phyloP scores from a whole-genome alignment of 768 basidiomycete genomes.

The Kwoniella mangroviensis region DNA sequence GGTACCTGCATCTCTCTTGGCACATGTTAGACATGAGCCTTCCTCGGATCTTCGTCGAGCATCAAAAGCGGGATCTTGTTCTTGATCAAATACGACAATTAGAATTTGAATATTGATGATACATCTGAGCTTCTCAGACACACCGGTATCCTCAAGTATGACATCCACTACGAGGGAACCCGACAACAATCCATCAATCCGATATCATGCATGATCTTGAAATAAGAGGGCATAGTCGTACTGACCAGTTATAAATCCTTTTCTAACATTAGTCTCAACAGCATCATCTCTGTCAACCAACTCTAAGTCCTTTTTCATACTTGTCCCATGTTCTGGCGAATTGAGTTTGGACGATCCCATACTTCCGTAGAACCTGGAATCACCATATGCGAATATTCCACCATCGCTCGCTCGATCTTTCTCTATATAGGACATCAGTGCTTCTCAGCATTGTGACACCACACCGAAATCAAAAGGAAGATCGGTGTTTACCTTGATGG shows the following conservation, averaged over 20 bases:
- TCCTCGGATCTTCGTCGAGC: background rate
- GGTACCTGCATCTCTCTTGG: no score
- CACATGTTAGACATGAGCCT: no score
- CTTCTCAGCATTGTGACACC: no score
- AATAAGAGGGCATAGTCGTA: no score
- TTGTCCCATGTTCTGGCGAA: background rate
- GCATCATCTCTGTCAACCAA: background rate
- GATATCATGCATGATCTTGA: no score
- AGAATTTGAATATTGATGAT: background rate
- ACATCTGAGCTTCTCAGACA: background rate
- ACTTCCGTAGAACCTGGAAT: background rate
- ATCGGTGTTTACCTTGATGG: background rate
- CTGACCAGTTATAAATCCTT: background rate
- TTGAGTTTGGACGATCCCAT: background rate
- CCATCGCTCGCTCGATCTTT: background rate
- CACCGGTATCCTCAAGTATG: background rate
- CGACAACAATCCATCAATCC: background rate
- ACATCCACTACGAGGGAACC: background rate
- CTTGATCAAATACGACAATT: background rate
- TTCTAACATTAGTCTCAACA: background rate
- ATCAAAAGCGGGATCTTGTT: background rate
- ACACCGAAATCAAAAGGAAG: no score
- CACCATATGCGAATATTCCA: background rate
- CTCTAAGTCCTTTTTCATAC: background rate
- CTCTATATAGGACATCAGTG: background rate